Conservation (phyloP, 306 rosid genomes). For the Acacia melanoxylon region DNA sequence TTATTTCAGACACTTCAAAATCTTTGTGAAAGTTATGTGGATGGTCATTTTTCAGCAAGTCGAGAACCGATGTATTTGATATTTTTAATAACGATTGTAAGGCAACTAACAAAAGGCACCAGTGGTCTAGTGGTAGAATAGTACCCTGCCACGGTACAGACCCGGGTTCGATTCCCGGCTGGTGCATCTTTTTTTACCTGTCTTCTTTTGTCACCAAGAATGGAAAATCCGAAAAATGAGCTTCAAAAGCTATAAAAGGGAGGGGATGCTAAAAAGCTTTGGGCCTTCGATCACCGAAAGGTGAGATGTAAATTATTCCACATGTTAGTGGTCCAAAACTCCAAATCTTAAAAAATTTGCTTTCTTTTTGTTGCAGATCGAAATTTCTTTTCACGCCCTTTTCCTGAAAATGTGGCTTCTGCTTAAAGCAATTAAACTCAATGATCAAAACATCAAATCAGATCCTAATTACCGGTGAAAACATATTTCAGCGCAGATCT, state of each 20-base stretch:
- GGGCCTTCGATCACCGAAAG: neutral
- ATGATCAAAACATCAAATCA: neutral
- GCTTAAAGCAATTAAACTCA: neutral
- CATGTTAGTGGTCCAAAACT: neutral
- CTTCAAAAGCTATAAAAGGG: neutral
- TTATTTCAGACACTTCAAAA: too few species aligned
- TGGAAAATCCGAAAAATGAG: too few species aligned
- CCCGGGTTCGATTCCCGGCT: conserved; percentile 47
- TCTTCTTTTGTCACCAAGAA: too few species aligned
- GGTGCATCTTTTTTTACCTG: neutral
- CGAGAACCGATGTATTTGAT: too few species aligned
- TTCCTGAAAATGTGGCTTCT: neutral
- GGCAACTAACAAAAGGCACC: too few species aligned
- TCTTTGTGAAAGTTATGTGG: too few species aligned
- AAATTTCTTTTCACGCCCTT: neutral
- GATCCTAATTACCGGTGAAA: neutral
- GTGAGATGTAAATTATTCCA: neutral
- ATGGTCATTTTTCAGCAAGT: too few species aligned
- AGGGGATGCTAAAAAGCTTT: neutral
- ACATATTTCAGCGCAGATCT: neutral
- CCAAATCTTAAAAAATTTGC: neutral
- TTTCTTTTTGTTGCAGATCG: neutral
- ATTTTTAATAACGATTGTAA: too few species aligned
- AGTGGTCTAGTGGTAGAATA: conserved; percentile 28
- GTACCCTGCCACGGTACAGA: conserved; percentile 48